These are phyloP conservation scores for Trichoderma sp. DNA, from an alignment of 2,329 filamentous ascomycete species.

Conservation along the genomic window DNA sequence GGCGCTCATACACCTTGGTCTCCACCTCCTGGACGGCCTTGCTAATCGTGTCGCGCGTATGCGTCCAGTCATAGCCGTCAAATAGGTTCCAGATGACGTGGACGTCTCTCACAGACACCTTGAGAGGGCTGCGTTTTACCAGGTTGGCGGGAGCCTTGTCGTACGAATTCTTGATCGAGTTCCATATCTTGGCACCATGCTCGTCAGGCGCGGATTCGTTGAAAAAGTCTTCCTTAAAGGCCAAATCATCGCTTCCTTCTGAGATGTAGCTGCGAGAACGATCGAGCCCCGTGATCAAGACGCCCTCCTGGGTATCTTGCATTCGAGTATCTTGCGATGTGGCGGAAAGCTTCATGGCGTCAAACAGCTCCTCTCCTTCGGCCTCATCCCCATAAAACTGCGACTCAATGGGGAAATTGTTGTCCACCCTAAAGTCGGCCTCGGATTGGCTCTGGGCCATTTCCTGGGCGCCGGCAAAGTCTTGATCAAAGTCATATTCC, in stretches of 20 bases:
- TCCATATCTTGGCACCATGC: constrained; percentile 76
- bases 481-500: constrained; percentile 64
- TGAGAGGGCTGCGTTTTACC: constrained; percentile 69
- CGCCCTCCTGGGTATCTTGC: constrained; percentile 44
- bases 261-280: constrained; percentile 41
- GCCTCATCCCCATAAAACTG: constrained; percentile 52
- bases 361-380: constrained; percentile 53
- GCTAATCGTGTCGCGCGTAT: constrained; percentile 81
- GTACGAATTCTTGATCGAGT: constrained; percentile 75
- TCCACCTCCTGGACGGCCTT: constrained; percentile 90
- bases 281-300: constrained; percentile 42
- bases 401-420: constrained; percentile 46
- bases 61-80: constrained; percentile 95
- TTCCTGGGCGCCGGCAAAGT: constrained; percentile 59
- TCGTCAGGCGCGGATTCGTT: constrained; percentile 61
- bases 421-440: constrained; percentile 39
- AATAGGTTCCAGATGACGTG: constrained; percentile 98
- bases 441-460: constrained; percentile 47
- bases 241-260: constrained; percentile 63
- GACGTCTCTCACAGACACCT: constrained; percentile 78
- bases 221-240: constrained; percentile 80
- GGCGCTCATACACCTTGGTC: constrained; percentile 74
- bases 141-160: constrained; percentile 64
- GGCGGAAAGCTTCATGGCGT: constrained; percentile 45
- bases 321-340: constrained; percentile 38